phyloP scores from a whole-genome alignment of 306 rosid genomes.

The Hylodesmum podocarpum region DNA sequence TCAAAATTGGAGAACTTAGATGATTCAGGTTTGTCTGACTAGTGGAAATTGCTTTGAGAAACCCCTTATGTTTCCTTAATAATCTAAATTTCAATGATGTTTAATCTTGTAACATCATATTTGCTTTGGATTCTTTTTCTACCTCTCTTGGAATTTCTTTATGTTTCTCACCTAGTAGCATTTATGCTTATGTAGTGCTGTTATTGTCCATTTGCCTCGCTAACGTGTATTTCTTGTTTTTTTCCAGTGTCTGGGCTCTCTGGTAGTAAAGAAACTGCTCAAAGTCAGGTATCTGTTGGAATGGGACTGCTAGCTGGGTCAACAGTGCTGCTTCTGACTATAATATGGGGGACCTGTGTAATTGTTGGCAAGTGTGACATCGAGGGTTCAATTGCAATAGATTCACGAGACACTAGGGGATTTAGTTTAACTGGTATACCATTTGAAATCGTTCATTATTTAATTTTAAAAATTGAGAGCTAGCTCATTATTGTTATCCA shows the following conservation, averaged over 20 bases:
- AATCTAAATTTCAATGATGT: neutral
- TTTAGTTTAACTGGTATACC: conserved; percentile 56
- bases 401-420: conserved; percentile 51
- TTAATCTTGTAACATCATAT: neutral
- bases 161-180: neutral
- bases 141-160: neutral
- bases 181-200: neutral
- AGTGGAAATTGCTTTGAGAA: neutral
- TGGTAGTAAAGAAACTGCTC: conserved; percentile 61
- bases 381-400: conserved; percentile 54
- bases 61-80: neutral
- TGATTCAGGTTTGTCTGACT: neutral
- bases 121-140: neutral
- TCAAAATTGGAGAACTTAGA: neutral
- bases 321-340: conserved; percentile 66
- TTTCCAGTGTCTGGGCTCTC: conserved; percentile 67
- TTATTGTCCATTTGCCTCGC: neutral
- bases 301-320: conserved; percentile 85
- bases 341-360: conserved; percentile 70
- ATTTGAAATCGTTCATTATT: conserved; percentile 9
- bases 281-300: conserved; percentile 74
- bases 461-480: neutral
- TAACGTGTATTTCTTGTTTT: conserved; percentile 19
- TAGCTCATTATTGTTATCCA: too few relatives aligned
- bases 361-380: conserved; percentile 77